Conservation (phyloP, 805 yeast species). For the Isabelozyma heimii region DNA sequence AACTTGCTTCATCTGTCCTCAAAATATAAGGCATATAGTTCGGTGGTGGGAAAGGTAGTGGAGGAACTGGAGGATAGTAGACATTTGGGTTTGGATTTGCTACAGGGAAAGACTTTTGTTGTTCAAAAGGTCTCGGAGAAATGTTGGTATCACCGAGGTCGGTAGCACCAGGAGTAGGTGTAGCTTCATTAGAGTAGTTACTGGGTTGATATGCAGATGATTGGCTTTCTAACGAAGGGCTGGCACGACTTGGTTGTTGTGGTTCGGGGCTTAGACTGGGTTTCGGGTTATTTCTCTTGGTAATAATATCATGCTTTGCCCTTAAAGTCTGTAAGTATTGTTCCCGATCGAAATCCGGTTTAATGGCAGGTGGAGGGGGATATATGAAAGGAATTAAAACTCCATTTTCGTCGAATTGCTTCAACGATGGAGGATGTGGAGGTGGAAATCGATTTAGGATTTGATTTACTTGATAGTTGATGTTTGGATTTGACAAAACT, state of each 20-base stretch:
- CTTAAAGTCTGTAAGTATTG: background rate
- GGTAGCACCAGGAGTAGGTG: background rate
- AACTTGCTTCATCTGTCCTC: conserved; percentile 30
- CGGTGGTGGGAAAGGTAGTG: conserved; percentile 45
- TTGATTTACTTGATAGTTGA: conserved; percentile 17
- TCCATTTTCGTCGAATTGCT: conserved; percentile 14
- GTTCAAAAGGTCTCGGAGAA: too few species aligned
- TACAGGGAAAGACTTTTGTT: background rate
- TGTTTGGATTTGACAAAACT: conserved; percentile 5
- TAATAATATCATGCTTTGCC: background rate
- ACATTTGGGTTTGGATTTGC: background rate
- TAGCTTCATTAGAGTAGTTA: background rate
- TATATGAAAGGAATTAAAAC: conserved; percentile 43
- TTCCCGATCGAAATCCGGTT: conserved; percentile 10
- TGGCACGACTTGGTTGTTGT: background rate
- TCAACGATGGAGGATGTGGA: conserved; percentile 33
- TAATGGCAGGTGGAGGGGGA: conserved; percentile 40
- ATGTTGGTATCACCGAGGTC: too few species aligned
- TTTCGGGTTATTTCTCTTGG: background rate
- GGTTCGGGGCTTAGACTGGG: background rate
- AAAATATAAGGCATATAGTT: conserved; percentile 45
- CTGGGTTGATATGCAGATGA: background rate
- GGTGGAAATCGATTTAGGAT: conserved; percentile 34
- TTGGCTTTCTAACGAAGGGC: background rate
- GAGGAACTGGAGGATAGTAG: conserved; percentile 21